Conservation (phyloP, 2,329 filamentous ascomycete species). For the Fusarium incarnatum region DNA sequence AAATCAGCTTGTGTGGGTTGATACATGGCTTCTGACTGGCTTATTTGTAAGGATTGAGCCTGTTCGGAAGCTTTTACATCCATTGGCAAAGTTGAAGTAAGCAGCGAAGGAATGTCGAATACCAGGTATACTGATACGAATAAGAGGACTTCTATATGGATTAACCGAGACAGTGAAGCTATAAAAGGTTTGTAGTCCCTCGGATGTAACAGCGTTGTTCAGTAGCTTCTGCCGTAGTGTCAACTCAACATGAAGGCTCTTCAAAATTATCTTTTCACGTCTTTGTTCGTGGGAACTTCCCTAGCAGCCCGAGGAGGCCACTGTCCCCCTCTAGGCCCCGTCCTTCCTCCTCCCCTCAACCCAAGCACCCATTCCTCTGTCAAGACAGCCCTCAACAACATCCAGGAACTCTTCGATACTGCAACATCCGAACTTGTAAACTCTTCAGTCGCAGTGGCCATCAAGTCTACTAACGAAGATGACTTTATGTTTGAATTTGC, state of each 20-base stretch:
- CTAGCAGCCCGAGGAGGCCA: constrained; percentile 21
- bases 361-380: constrained; percentile 7
- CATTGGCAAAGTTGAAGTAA: background rate
- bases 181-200: background rate
- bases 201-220: background rate
- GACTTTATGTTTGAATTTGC: constrained; percentile 22
- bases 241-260: background rate
- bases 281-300: background rate
- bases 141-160: too few relatives aligned
- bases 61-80: background rate
- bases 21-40: background rate
- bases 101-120: background rate
- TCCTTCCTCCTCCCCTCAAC: constrained; percentile 3
- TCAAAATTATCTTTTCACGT: background rate
- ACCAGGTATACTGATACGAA: too few relatives aligned
- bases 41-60: background rate
- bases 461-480: constrained; percentile 20
- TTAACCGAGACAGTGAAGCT: background rate
- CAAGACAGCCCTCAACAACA: background rate
- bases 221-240: background rate
- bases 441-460: constrained; percentile 2
- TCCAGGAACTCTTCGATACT: background rate
- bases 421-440: background rate
- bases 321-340: constrained; percentile 8
- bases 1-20: background rate